Percentiles rank a stretch among this genome's conserved stretches.
phyloP scores from a whole-genome alignment of 2,329 filamentous ascomycete species.

The Penicillium sp. region DNA sequence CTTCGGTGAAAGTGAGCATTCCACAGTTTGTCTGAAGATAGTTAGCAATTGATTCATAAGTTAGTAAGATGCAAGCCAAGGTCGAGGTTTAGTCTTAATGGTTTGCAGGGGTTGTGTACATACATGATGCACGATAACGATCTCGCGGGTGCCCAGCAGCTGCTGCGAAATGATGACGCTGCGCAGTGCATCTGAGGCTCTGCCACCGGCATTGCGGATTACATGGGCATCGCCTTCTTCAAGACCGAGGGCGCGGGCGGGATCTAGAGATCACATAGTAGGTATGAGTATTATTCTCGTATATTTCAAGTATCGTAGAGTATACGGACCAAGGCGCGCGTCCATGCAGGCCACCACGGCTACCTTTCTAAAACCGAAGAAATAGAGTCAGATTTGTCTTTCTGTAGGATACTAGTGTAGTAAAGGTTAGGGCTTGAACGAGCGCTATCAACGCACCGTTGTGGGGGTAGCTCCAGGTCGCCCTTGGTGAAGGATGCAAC shows the following conservation, averaged over 20 bases:
- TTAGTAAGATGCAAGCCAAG: neutral
- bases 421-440: neutral
- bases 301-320: neutral
- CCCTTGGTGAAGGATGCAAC: conserved; percentile 64
- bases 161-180: conserved; percentile 78
- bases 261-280: conserved; percentile 49
- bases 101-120: conserved; percentile 17
- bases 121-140: conserved; percentile 60
- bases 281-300: neutral
- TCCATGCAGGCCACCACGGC: conserved; percentile 77
- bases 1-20: conserved; percentile 66
- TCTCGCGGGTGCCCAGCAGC: conserved; percentile 72
- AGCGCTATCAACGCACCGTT: conserved; percentile 47
- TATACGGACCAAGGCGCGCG: conserved; percentile 52
- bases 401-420: neutral
- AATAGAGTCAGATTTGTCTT: neutral
- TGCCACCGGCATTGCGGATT: conserved; percentile 71
- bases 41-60: neutral
- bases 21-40: conserved; percentile 61
- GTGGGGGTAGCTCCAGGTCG: conserved; percentile 65
- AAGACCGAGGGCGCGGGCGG: conserved; percentile 68
- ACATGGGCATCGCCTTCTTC: conserved; percentile 74
- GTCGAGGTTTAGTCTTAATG: neutral
- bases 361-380: conserved; percentile 17
- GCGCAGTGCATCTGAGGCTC: conserved; percentile 67